A percentile compares a stretch with the other conserved stretches of the same genome.
phyloP scores from a whole-genome alignment of 495 filamentous ascomycete species.

The Talaromyces stipitatus region DNA sequence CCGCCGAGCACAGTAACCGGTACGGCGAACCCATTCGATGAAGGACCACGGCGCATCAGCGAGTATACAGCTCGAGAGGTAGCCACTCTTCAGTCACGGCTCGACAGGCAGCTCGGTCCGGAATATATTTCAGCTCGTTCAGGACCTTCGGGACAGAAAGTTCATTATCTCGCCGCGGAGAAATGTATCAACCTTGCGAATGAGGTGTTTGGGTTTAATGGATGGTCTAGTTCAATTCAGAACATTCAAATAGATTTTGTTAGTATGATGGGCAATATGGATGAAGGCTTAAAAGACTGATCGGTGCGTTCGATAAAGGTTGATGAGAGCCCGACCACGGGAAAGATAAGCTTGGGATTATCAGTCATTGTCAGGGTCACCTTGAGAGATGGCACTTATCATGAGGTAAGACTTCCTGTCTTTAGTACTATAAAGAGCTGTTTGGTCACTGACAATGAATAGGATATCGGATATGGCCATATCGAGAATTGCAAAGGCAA shows the following conservation, averaged over 20 bases:
- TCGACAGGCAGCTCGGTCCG: constrained; percentile 92
- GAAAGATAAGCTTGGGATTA: constrained; percentile 72
- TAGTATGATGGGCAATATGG: constrained; percentile 13
- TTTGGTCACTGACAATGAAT: background rate
- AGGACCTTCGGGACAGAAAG: constrained; percentile 72
- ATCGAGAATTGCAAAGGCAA: constrained; percentile 95
- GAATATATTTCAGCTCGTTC: constrained; percentile 86
- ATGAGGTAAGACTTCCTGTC: constrained; percentile 49
- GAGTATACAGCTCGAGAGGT: constrained; percentile 87
- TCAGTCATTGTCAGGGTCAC: constrained; percentile 87
- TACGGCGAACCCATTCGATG: constrained; percentile 69
- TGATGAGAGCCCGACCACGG: constrained; percentile 51
- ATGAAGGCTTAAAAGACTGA: constrained; percentile 36
- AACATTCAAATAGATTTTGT: constrained; percentile 90
- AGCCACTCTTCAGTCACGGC: constrained; percentile 73
- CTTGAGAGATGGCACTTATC: constrained; percentile 83
- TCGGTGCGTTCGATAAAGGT: constrained; percentile 34
- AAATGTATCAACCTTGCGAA: constrained; percentile 96
- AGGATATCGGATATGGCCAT: constrained; percentile 91
- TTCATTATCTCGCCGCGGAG: constrained; percentile 86
- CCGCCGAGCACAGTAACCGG: constrained; percentile 22
- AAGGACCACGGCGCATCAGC: constrained; percentile 54
- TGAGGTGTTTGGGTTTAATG: constrained; percentile 97
- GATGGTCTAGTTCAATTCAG: constrained; percentile 88
- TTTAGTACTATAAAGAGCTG: background rate